These are phyloP conservation scores for Saccharomyces pastorianus DNA, from an alignment of 1,139 yeast species.

Conservation along the genomic window DNA sequence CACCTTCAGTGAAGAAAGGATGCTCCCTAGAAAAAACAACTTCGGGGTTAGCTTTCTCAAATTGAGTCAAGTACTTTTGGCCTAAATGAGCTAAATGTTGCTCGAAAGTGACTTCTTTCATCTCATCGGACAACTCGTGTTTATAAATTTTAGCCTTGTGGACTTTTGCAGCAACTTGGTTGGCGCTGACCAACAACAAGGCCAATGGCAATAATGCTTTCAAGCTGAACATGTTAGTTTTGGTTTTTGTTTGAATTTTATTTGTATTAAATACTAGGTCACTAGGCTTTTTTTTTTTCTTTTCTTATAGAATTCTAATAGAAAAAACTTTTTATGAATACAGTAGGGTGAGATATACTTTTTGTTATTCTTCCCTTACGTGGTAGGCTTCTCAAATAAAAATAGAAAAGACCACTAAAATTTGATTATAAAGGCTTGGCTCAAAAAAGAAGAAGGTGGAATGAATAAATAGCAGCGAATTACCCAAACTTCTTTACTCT, in stretches of 20 bases:
- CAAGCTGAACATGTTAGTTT: constrained; percentile 33
- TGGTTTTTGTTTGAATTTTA: neutral
- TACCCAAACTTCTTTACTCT: neutral
- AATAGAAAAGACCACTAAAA: neutral
- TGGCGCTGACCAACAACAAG: constrained; percentile 37
- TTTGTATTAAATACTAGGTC: neutral
- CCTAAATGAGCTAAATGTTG: constrained; percentile 67
- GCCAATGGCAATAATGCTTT: constrained; percentile 71
- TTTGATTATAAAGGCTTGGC: neutral
- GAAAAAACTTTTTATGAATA: neutral
- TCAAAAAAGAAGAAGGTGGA: neutral
- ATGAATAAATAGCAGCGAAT: neutral
- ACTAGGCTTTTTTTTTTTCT: neutral
- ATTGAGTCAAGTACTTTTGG: constrained; percentile 57
- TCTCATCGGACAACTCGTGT: constrained; percentile 53
- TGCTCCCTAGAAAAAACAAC: constrained; percentile 23
- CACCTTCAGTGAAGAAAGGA: constrained; percentile 27
- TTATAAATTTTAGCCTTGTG: constrained; percentile 58
- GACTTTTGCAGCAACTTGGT: constrained; percentile 45
- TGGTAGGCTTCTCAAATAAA: neutral
- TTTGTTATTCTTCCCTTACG: neutral
- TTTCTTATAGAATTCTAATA: neutral
- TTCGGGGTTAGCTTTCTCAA: constrained; percentile 40
- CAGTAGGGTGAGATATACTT: neutral
- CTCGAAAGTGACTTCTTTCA: constrained; percentile 50